Conservation (phyloP, 2,329 filamentous ascomycete species). For the Ceratocystiopsis minuta region DNA sequence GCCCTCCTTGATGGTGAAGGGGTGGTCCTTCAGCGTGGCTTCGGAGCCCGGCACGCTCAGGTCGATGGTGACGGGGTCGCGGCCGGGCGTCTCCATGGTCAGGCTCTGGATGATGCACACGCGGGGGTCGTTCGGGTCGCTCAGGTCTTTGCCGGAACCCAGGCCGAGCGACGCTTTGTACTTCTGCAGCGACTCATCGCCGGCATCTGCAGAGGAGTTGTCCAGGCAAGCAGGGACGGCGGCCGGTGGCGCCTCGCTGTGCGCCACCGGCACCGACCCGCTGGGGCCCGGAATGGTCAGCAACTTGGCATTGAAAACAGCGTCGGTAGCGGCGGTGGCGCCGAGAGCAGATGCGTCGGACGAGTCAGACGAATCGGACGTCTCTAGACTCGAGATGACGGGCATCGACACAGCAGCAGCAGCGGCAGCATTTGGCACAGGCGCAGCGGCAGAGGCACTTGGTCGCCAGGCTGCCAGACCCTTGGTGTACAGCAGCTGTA, state of each 20-base stretch:
- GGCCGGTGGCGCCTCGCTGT: too few relatives aligned
- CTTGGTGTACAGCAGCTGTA: conserved; percentile 2
- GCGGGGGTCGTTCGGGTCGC: conserved; percentile 64
- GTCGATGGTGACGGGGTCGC: conserved; percentile 74
- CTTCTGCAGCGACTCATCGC: conserved; percentile 87
- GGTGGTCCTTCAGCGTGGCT: conserved; percentile 66
- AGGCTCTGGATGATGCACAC: conserved; percentile 89
- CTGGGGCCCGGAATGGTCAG: not conserved
- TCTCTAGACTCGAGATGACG: too few relatives aligned
- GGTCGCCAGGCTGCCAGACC: not conserved
- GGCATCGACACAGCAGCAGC: not conserved
- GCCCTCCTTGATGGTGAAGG: conserved; percentile 96
- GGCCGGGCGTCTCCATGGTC: conserved; percentile 70
- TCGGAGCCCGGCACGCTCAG: conserved; percentile 58
- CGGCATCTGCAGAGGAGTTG: conserved; percentile 27
- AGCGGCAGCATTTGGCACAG: not conserved
- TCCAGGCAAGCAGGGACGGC: too few relatives aligned
- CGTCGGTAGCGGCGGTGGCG: not conserved
- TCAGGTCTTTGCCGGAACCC: conserved; percentile 51
- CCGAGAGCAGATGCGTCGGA: not conserved
- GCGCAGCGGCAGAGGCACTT: not conserved
- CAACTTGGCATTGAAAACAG: not conserved
- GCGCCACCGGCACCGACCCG: not conserved
- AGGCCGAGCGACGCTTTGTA: conserved; percentile 96
- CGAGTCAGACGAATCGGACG: not conserved